Conservation (phyloP, 768 basidiomycete genomes). For the Amanita molliuscula region DNA sequence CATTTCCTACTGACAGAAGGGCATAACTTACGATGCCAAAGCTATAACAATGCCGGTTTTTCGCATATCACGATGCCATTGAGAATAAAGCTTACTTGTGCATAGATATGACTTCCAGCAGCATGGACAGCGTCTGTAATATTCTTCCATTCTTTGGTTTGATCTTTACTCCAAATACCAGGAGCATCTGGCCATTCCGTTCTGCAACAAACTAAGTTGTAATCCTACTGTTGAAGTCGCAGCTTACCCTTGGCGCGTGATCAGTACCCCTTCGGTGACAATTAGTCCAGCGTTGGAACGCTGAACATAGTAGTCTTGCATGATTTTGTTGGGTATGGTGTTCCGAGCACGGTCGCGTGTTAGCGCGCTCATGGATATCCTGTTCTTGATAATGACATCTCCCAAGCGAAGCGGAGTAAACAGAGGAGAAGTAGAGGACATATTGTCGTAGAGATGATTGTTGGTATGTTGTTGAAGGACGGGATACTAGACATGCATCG, state of each 20-base stretch:
- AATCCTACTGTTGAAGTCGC: not conserved
- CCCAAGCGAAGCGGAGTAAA: conserved; percentile 26
- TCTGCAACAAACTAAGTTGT: conserved; percentile 14
- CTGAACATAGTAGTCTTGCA: conserved; percentile 31
- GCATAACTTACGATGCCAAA: conserved; percentile 26
- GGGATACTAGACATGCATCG: too few species aligned
- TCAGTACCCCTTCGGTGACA: conserved; percentile 27
- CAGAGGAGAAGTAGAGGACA: conserved; percentile 9
- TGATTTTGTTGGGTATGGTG: conserved; percentile 26
- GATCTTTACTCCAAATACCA: conserved; percentile 36
- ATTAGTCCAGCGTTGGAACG: conserved; percentile 32
- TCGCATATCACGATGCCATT: too few species aligned
- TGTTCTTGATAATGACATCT: conserved; percentile 23
- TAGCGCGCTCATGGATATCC: conserved; percentile 29
- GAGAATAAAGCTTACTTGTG: conserved; percentile 22
- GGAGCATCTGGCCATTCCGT: conserved; percentile 35
- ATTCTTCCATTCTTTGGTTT: conserved; percentile 33
- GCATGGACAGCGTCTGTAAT: conserved; percentile 37
- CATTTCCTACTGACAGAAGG: not conserved
- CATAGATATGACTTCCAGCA: conserved; percentile 32
- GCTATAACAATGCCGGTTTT: conserved; percentile 8
- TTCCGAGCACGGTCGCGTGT: conserved; percentile 28
- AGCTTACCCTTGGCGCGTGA: conserved; percentile 32
- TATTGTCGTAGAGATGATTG: not conserved
- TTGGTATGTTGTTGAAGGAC: not conserved